phyloP scores from a whole-genome alignment of 768 basidiomycete species.

The Daedalea quercina region DNA sequence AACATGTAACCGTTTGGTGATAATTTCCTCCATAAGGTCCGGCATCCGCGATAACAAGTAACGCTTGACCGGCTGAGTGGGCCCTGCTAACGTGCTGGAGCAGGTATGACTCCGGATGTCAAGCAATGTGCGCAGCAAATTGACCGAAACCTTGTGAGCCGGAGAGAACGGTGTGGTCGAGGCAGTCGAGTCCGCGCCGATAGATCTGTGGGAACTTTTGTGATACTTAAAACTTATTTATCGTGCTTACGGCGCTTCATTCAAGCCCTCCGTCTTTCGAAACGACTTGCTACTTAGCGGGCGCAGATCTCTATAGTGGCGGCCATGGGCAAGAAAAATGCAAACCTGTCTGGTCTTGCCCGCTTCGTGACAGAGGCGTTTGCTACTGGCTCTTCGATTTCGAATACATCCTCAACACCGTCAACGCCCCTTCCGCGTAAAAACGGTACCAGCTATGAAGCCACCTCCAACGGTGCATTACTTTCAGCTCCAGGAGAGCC shows the following conservation, averaged over 20 bases:
- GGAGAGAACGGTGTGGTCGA: no score
- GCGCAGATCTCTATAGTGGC: not conserved
- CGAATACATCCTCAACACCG: not conserved
- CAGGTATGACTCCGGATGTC: no score
- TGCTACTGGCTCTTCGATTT: not conserved
- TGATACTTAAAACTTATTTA: no score
- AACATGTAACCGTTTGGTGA: constrained; percentile 62
- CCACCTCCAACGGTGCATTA: not conserved
- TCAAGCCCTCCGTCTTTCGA: no score
- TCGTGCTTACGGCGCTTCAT: no score
- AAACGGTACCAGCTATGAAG: not conserved
- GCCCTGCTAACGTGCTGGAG: no score
- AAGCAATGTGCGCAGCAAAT: no score
- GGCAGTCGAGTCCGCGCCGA: no score
- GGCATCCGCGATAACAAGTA: not conserved
- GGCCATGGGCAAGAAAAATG: constrained; percentile 10
- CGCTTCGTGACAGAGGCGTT: constrained; percentile 5
- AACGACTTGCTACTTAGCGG: not conserved
- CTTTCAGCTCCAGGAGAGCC: not conserved
- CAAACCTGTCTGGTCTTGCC: constrained; percentile 8
- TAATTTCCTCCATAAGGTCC: constrained; percentile 22
- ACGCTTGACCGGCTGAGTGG: no score
- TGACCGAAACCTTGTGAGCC: no score
- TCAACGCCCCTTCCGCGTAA: not conserved
- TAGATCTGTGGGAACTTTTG: no score